Percentiles rank a stretch among this genome's conserved stretches.
Conservation (phyloP, 257 asterid species). For the Plantago ovata region DNA sequence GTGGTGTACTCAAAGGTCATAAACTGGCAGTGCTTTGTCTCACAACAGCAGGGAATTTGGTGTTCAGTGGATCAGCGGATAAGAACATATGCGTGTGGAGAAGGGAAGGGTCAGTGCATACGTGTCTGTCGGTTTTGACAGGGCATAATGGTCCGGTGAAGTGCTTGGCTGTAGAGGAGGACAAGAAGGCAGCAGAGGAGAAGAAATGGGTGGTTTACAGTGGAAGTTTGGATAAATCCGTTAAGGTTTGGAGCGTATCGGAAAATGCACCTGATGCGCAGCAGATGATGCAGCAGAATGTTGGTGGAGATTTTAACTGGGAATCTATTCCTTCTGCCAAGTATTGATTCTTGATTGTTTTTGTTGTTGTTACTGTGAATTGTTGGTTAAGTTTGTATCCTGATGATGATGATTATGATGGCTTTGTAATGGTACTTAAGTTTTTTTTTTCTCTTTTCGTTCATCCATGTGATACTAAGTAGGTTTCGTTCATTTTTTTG, state of each 20-base stretch:
- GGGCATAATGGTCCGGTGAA: conserved; percentile 91
- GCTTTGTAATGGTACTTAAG: too few species aligned
- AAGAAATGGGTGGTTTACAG: conserved; percentile 51
- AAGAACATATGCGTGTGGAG: conserved; percentile 76
- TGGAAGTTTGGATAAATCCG: conserved; percentile 62
- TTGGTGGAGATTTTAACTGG: conserved; percentile 23
- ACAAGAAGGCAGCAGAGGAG: conserved; percentile 28
- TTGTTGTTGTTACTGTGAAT: not conserved
- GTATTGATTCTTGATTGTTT: conserved; percentile 18
- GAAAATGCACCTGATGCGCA: conserved; percentile 38
- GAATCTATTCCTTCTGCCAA: conserved; percentile 28
- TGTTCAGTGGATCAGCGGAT: conserved; percentile 75
- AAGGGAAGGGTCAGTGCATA: conserved; percentile 51
- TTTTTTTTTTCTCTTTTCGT: too few species aligned
- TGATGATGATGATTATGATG: too few species aligned
- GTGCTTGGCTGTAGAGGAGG: conserved; percentile 62
- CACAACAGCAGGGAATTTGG: conserved; percentile 49
- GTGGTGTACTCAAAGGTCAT: conserved; percentile 73
- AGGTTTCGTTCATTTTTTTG: too few species aligned
- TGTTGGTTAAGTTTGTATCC: not conserved
- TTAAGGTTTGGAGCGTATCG: conserved; percentile 61
- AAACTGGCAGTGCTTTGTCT: conserved; percentile 77
- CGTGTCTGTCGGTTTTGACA: conserved; percentile 58
- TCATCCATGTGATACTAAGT: too few species aligned
- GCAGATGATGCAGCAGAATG: conserved; percentile 19